Evolutionary conservation across 352 stramenopile species (phyloP).

Genomic region (Pythium chondricola): DNA sequence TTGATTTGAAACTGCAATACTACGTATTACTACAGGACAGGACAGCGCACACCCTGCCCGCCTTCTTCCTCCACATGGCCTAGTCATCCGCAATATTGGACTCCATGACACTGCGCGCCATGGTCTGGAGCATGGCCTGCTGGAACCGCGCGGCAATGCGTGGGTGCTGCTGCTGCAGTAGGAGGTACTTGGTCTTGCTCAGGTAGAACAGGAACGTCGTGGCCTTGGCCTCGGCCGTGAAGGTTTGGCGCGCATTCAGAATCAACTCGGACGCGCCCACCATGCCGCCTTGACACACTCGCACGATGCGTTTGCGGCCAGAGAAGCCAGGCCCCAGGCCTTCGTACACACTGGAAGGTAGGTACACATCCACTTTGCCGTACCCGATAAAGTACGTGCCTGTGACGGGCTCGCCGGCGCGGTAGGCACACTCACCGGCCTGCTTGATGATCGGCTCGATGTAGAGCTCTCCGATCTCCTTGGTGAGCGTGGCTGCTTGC

Average conservation of each 20-base stretch:
- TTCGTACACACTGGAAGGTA: slow-evolving; percentile 76
- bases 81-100: slow-evolving; percentile 81
- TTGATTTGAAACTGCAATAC: no score
- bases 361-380: slow-evolving; percentile 81
- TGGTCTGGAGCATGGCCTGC: slow-evolving; percentile 79
- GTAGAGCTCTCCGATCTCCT: slow-evolving; percentile 65
- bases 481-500: slow-evolving; percentile 30
- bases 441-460: slow-evolving; percentile 52
- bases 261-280: slow-evolving; percentile 76
- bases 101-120: slow-evolving; percentile 81
- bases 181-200: slow-evolving; percentile 56
- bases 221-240: slow-evolving; percentile 63
- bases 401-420: slow-evolving; percentile 46
- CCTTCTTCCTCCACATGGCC: neutral
- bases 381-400: slow-evolving; percentile 82
- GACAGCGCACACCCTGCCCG: no score
- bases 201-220: slow-evolving; percentile 80
- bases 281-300: slow-evolving; percentile 75
- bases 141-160: slow-evolving; percentile 71
- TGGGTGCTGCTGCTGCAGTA: slow-evolving; percentile 66
- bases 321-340: slow-evolving; percentile 71
- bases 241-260: slow-evolving; percentile 75
- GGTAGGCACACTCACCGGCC: slow-evolving; percentile 63
- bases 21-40: no score
- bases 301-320: slow-evolving; percentile 72